Base-by-base conservation (phyloP, 2,329 filamentous ascomycete species). In the Ceratocystis colombiana region DNA sequence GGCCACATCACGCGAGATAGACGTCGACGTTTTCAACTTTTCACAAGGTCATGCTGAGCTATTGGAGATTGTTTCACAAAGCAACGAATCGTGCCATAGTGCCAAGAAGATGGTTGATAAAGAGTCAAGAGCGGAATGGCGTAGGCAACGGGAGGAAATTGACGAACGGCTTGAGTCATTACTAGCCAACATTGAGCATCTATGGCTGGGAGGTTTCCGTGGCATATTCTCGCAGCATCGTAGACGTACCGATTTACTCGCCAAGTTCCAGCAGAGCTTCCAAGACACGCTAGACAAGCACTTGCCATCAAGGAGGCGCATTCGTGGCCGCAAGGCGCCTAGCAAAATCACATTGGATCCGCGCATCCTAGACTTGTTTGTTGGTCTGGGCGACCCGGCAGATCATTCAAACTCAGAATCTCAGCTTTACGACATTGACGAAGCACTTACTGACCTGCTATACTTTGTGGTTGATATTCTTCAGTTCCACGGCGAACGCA, bases 391-490 rank as follows among this genome's bases (percentile, higher is more conserved):
- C 2, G 90, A 96, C 75, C 89, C 92, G 72, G 88, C 93, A 82
- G 62, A 55, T 20, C 55, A 62, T 15, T 85, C 90, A 71, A 83
- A 89, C 1, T 83, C 83, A 0, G 81, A 82, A 6, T 82, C 86
- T 1, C 84, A 84, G 8, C 82, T 86, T 6, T 77, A 79, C 67
- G 90, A 96, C 69, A 82, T 95, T 25, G 93, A 97, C 69, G 93
- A 97, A 72, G 85, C 88, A 0, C 78, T 99, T n/a, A 90, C 88
- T 70, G 94, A 99, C 73, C 78, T 99, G 33, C 82, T 99, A 2
- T 97, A 96, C 76, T 97, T 97, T 73, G 89, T 97, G 0, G 87
- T 99, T 5, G 94, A 99, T 72, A 92, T 97, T 64, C 80, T 99
- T 2, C 94, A 97, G 73, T 97, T 99, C 75, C 90, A 96, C 71